phyloP scores from a whole-genome alignment of 129 eudicot genomes.

The Chrysanthemum makinoi region DNA sequence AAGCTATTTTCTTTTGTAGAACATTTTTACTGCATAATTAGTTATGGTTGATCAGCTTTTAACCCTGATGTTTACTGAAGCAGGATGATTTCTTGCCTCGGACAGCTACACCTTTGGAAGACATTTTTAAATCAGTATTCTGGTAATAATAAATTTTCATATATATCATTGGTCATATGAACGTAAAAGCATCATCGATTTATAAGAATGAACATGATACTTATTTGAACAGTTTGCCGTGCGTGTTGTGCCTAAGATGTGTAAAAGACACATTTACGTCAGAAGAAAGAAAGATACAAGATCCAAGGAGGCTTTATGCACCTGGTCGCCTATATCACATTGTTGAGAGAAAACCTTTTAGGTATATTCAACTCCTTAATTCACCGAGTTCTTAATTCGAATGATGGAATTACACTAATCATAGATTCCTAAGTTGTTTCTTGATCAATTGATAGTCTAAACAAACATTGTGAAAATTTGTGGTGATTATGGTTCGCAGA shows the following conservation, averaged over 20 bases:
- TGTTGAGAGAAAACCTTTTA: constrained; percentile 92
- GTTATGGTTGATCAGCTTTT: neutral
- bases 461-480: neutral
- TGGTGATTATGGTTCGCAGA: constrained; percentile 35
- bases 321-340: constrained; percentile 99
- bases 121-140: constrained; percentile 91
- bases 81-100: constrained; percentile 99
- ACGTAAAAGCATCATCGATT: neutral
- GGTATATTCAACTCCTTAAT: constrained; percentile 38
- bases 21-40: neutral
- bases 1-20: constrained; percentile 28
- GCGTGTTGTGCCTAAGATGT: constrained; percentile 89
- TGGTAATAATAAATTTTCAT: constrained; percentile 48
- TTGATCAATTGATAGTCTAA: neutral
- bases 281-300: constrained; percentile 78
- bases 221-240: constrained; percentile 72
- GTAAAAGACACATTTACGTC: constrained; percentile 87
- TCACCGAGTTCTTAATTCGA: neutral
- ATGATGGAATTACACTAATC: neutral
- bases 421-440: neutral
- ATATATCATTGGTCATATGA: neutral
- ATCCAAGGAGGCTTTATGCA: constrained; percentile 96
- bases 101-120: constrained; percentile 99
- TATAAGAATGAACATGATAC: neutral
- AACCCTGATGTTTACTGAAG: constrained; percentile 18